These are phyloP conservation scores for Copromyces sp. DNA, from an alignment of 495 filamentous ascomycete species.

Conservation along the genomic window DNA sequence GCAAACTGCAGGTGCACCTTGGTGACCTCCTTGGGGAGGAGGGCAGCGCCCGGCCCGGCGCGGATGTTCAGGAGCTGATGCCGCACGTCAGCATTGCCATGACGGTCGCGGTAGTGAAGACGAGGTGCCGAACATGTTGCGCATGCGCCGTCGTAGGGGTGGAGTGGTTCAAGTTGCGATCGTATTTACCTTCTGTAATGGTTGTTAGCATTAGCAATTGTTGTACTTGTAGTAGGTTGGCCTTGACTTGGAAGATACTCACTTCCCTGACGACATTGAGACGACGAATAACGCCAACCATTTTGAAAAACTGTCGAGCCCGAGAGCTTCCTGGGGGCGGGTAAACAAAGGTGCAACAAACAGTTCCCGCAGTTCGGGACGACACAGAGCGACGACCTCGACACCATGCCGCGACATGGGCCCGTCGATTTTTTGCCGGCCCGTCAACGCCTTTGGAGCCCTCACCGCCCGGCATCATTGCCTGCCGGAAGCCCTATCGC, in stretches of 20 bases:
- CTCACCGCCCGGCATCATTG: neutral
- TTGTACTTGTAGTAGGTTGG: neutral
- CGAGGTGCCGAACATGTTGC: neutral
- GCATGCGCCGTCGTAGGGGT: slow-evolving; percentile 4
- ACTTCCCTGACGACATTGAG: slow-evolving; percentile 71
- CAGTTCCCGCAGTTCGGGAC: neutral
- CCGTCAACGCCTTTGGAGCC: neutral
- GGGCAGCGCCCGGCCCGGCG: slow-evolving; percentile 69
- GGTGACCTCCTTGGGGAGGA: slow-evolving; percentile 70
- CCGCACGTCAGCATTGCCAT: neutral
- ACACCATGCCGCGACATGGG: neutral
- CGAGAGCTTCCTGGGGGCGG: neutral
- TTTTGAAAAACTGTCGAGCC: slow-evolving; percentile 33
- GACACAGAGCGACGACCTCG: neutral
- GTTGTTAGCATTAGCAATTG: slow-evolving; percentile 6
- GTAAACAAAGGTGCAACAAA: neutral
- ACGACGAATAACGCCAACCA: slow-evolving; percentile 71
- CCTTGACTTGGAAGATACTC: slow-evolving; percentile 27
- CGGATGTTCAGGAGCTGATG: slow-evolving; percentile 59
- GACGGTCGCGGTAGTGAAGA: neutral
- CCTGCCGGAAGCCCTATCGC: neutral
- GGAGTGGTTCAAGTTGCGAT: slow-evolving; percentile 1
- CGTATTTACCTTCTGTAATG: slow-evolving; percentile 27
- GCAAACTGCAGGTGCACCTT: slow-evolving; percentile 79
- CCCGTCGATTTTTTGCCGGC: neutral